Evolutionary conservation across 495 filamentous ascomycete genomes (phyloP).

Genomic region (Podospora anserina): DNA sequence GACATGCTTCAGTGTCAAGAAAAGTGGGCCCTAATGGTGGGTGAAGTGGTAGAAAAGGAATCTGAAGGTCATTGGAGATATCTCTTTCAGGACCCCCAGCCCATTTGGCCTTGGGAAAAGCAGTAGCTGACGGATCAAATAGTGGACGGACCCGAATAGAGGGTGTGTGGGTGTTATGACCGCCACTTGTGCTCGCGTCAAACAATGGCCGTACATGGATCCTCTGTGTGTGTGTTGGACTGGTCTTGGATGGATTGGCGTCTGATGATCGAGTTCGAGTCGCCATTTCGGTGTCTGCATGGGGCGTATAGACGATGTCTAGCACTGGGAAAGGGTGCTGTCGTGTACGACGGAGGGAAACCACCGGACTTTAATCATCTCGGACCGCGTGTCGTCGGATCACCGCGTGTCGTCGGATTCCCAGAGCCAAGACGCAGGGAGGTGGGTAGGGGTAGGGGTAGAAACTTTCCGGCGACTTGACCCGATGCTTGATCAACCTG

Average conservation of each 20-base stretch:
- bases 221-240: neutral
- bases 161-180: neutral
- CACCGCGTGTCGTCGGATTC: neutral
- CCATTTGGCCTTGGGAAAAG: neutral
- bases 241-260: neutral
- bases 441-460: neutral
- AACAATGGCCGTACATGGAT: neutral
- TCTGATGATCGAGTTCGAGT: neutral
- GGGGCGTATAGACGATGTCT: neutral
- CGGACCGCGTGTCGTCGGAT: no score
- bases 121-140: neutral
- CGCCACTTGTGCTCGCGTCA: neutral
- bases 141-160: neutral
- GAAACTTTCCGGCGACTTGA: no score
- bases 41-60: conserved; percentile 34
- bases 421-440: neutral
- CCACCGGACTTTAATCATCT: neutral
- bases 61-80: conserved; percentile 19
- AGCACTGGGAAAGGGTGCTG: neutral
- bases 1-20: conserved; percentile 39
- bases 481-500: no score
- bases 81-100: neutral
- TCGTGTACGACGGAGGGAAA: neutral
- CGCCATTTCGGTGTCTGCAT: neutral
- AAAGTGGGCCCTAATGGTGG: conserved; percentile 32